Evolutionary conservation across 768 basidiomycete genomes (phyloP).

Genomic region (Tricholoma hemisulphureum): DNA sequence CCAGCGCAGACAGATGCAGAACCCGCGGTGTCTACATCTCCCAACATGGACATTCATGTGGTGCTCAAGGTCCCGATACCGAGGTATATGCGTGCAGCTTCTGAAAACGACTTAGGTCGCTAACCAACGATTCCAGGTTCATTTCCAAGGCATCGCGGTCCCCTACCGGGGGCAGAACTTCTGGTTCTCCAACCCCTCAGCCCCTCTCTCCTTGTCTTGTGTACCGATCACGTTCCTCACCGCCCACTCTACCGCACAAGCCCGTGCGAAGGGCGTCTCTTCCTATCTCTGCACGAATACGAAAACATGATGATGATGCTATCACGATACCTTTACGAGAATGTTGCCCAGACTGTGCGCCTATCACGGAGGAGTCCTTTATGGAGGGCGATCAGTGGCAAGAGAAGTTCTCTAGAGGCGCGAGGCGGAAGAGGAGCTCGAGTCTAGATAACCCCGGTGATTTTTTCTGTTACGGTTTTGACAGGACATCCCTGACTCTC

Average conservation of each 20-base stretch:
- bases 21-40: slow-evolving; percentile 14
- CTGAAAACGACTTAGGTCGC: slow-evolving; percentile 1
- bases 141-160: slow-evolving; percentile 39
- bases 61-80: slow-evolving; percentile 63
- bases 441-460: slow-evolving; percentile 37
- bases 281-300: slow-evolving; percentile 34
- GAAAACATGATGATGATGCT: slow-evolving; percentile 33
- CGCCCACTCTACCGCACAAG: slow-evolving; percentile 16
- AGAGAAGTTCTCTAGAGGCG: slow-evolving; percentile 62
- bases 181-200: slow-evolving; percentile 28
- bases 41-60: slow-evolving; percentile 40
- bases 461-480: slow-evolving; percentile 12
- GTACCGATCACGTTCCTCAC: slow-evolving; percentile 37
- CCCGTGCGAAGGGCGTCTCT: slow-evolving; percentile 23
- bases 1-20: slow-evolving; percentile 24
- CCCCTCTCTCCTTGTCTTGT: slow-evolving; percentile 58
- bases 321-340: slow-evolving; percentile 66
- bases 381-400: slow-evolving; percentile 58
- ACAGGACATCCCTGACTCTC: slow-evolving; percentile 5
- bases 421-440: slow-evolving; percentile 52
- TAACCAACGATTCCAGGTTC: slow-evolving; percentile 33
- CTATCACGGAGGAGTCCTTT: slow-evolving; percentile 55
- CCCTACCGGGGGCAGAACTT: slow-evolving; percentile 39
- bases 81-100: slow-evolving; percentile 37
- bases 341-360: slow-evolving; percentile 66